phyloP scores from a whole-genome alignment of 2,329 filamentous ascomycete genomes.

The Pyrenophora graminea region DNA sequence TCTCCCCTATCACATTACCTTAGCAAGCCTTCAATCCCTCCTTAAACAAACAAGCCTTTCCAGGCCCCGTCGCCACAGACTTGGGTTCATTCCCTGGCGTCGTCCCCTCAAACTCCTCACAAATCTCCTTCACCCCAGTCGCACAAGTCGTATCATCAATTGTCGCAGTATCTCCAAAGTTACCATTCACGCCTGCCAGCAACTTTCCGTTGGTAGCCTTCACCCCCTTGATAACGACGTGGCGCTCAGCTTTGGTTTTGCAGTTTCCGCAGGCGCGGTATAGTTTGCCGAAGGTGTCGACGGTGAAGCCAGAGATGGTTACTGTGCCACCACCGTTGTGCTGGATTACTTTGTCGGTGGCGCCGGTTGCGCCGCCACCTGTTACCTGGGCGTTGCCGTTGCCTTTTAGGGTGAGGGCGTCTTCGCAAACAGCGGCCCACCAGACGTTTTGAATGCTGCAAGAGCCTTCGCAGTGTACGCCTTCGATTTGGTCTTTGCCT shows the following conservation, averaged over 20 bases:
- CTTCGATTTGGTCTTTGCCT: constrained; percentile 51
- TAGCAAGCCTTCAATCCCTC: constrained; percentile 29
- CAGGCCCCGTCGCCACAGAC: constrained; percentile 30
- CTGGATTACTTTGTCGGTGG: constrained; percentile 50
- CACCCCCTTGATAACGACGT: constrained; percentile 52
- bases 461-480: constrained; percentile 43
- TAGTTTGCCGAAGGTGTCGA: constrained; percentile 46
- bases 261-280: constrained; percentile 55
- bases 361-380: constrained; percentile 48
- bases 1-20: not conserved
- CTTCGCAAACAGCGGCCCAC: constrained; percentile 44
- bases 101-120: constrained; percentile 43
- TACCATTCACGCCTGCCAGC: constrained; percentile 57
- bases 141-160: constrained; percentile 46
- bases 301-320: constrained; percentile 42
- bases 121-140: constrained; percentile 35
- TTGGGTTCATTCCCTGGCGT: constrained; percentile 35
- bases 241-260: constrained; percentile 53
- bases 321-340: constrained; percentile 50
- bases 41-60: constrained; percentile 36
- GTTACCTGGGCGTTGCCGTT: constrained; percentile 31
- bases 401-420: constrained; percentile 45
- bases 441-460: constrained; percentile 55
- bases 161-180: constrained; percentile 57
- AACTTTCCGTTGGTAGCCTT: constrained; percentile 50